A percentile compares a stretch with the other conserved stretches of the same genome.
These are phyloP conservation scores for Astragalus membranaceus DNA, from an alignment of 306 rosid genomes.

Conservation along the genomic window DNA sequence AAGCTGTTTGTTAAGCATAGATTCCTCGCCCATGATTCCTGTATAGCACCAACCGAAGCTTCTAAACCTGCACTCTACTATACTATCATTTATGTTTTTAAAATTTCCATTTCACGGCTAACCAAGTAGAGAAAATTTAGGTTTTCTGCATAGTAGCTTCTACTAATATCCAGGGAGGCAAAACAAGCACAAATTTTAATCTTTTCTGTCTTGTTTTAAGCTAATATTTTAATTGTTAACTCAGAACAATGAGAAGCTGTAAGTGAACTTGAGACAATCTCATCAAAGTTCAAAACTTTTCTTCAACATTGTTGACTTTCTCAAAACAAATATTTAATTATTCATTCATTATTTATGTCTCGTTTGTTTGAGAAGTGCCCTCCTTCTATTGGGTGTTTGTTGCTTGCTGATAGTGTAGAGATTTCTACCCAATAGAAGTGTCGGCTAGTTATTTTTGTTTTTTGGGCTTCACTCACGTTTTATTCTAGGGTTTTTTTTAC, in stretches of 20 bases:
- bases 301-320: background rate
- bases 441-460: too few relatives aligned
- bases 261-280: background rate
- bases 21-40: slow-evolving; percentile 12
- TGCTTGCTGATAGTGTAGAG: too few relatives aligned
- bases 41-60: slow-evolving; percentile 36
- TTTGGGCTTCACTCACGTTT: too few relatives aligned
- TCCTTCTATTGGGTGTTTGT: too few relatives aligned
- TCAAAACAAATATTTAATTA: background rate
- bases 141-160: background rate
- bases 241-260: too few relatives aligned
- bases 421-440: too few relatives aligned
- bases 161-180: background rate
- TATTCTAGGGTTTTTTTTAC: too few relatives aligned
- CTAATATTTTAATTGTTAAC: too few relatives aligned
- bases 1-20: background rate
- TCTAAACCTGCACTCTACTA: slow-evolving; percentile 44
- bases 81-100: background rate
- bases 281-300: background rate
- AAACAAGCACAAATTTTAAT: too few relatives aligned
- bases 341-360: too few relatives aligned
- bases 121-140: background rate
- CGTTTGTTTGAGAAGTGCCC: too few relatives aligned
- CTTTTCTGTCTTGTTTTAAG: too few relatives aligned
- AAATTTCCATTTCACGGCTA: background rate